Evolutionary conservation across 139 green algal species (phyloP).

Genomic region (Zygnema cylindricum): DNA sequence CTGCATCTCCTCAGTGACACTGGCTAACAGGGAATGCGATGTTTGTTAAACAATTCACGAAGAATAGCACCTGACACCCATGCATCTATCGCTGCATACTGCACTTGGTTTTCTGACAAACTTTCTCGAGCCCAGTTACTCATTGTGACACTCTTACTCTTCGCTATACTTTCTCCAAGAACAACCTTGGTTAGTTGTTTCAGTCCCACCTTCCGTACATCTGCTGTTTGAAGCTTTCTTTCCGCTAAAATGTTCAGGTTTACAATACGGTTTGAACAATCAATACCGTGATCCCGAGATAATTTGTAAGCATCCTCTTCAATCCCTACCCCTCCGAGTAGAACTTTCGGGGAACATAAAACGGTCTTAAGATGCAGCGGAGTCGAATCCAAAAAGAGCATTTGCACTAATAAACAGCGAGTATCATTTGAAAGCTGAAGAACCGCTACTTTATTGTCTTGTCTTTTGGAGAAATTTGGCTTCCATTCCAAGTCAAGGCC

Average conservation of each 20-base stretch:
- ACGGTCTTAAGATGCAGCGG: not conserved
- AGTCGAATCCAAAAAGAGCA: conserved; percentile 2
- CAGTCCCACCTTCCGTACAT: conserved; percentile 5
- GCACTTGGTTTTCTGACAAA: conserved; percentile 9
- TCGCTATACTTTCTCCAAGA: conserved; percentile 8
- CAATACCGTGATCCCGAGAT: conserved; percentile 11
- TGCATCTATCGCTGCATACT: conserved; percentile 32
- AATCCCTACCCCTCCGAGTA: conserved; percentile 1
- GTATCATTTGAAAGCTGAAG: conserved; percentile 22
- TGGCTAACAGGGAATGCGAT: not conserved
- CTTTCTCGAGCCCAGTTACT: conserved; percentile 1
- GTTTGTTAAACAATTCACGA: not conserved
- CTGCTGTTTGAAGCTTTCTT: not conserved
- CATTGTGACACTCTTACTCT: conserved; percentile 14
- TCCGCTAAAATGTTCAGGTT: not conserved
- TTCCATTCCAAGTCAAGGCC: conserved; percentile 27
- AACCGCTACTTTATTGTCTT: conserved; percentile 12
- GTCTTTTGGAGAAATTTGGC: not conserved
- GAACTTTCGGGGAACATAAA: not conserved
- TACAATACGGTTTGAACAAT: not conserved
- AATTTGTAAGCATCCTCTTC: conserved; percentile 20
- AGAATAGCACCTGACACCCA: conserved; percentile 41
- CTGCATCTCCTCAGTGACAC: not conserved
- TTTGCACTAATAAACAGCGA: conserved; percentile 19
- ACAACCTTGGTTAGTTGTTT: conserved; percentile 17